Evolutionary conservation across 2,329 filamentous ascomycete genomes (phyloP).

Genomic region (Clarireedia hainanense): DNA sequence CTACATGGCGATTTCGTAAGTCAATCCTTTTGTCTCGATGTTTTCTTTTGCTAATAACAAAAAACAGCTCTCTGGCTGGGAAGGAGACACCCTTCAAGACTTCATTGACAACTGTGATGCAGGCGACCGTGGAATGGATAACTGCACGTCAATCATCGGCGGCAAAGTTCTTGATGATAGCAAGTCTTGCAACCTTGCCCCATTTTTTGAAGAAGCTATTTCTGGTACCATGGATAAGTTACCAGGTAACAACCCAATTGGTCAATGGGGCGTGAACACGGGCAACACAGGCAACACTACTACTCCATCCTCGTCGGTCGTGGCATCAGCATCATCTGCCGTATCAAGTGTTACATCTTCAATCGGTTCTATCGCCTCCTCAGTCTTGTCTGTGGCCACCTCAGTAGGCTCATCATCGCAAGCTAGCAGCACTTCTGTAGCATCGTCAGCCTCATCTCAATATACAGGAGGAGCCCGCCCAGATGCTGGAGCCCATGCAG

Average conservation of each 20-base stretch:
- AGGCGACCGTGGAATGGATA: slow-evolving; percentile 51
- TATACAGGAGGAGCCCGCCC: slow-evolving; percentile 14
- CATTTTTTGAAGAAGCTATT: slow-evolving; percentile 39
- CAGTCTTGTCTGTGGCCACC: too few species aligned
- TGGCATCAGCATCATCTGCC: neutral
- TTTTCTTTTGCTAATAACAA: slow-evolving; percentile 28
- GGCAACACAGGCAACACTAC: neutral
- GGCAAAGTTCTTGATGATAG: slow-evolving; percentile 25
- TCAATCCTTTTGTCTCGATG: neutral
- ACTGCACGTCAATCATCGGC: slow-evolving; percentile 50
- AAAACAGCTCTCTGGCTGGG: slow-evolving; percentile 72
- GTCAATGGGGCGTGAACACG: slow-evolving; percentile 37
- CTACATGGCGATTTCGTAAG: slow-evolving; percentile 68
- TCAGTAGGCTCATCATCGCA: too few species aligned
- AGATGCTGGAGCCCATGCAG: slow-evolving; percentile 29
- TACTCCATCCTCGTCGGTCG: neutral
- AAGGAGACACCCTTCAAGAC: slow-evolving; percentile 56
- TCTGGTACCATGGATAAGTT: slow-evolving; percentile 39
- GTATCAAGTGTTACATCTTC: neutral
- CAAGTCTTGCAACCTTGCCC: slow-evolving; percentile 42
- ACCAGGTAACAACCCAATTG: slow-evolving; percentile 48
- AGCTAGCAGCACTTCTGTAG: neutral
- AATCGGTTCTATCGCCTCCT: too few species aligned
- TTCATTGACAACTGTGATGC: slow-evolving; percentile 67
- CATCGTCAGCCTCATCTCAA: slow-evolving; percentile 9